These are phyloP conservation scores for Pichia sp. DNA, from an alignment of 1,139 yeast genomes.

Conservation along the genomic window DNA sequence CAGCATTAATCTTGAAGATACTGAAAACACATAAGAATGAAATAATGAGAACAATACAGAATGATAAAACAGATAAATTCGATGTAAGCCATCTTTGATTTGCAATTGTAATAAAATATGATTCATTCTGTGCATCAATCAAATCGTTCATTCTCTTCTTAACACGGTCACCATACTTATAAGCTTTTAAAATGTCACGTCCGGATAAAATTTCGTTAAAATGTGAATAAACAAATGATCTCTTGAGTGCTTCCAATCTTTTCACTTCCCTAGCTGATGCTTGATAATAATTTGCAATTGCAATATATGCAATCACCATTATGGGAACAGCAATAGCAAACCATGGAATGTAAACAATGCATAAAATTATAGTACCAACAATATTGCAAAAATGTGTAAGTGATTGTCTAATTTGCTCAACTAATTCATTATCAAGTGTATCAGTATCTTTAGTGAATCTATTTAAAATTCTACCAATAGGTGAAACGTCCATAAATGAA, in stretches of 20 bases:
- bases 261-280: slow-evolving; percentile 71
- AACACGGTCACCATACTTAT: slow-evolving; percentile 43
- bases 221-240: slow-evolving; percentile 72
- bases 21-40: slow-evolving; percentile 57
- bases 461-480: slow-evolving; percentile 53
- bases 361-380: slow-evolving; percentile 56
- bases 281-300: slow-evolving; percentile 57
- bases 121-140: slow-evolving; percentile 62
- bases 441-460: slow-evolving; percentile 59
- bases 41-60: slow-evolving; percentile 39
- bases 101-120: slow-evolving; percentile 57
- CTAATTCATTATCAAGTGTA: slow-evolving; percentile 49
- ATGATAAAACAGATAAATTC: slow-evolving; percentile 51
- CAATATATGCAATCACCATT: slow-evolving; percentile 38
- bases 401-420: slow-evolving; percentile 44
- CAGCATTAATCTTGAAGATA: slow-evolving; percentile 53
- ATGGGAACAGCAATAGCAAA: slow-evolving; percentile 51
- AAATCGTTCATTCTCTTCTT: slow-evolving; percentile 40
- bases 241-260: slow-evolving; percentile 67
- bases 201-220: slow-evolving; percentile 74
- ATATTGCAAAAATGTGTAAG: slow-evolving; percentile 45
- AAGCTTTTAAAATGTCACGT: slow-evolving; percentile 54
- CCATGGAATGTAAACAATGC: slow-evolving; percentile 71
- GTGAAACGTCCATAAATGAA: slow-evolving; percentile 54
- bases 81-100: slow-evolving; percentile 78